These are phyloP conservation scores for Phytophthora fragariaefolia DNA, from an alignment of 352 stramenopile species.

Conservation along the genomic window DNA sequence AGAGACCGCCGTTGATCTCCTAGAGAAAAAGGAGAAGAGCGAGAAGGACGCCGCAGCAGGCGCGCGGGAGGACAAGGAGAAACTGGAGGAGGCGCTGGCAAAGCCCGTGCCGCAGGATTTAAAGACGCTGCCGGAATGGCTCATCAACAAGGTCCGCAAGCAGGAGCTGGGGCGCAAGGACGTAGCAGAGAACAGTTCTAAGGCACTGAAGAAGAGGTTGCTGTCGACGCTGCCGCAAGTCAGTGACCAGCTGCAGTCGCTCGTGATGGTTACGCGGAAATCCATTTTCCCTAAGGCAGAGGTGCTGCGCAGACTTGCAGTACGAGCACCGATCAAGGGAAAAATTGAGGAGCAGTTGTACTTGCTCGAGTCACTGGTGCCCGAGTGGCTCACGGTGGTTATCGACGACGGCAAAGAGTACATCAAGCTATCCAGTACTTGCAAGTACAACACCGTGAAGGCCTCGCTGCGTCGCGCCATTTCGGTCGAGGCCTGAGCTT, in stretches of 20 bases:
- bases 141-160: slow-evolving; percentile 76
- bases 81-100: slow-evolving; percentile 52
- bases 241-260: slow-evolving; percentile 79
- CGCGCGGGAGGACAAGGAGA: slow-evolving; percentile 25
- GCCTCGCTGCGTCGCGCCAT: slow-evolving; percentile 58
- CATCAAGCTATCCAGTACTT: slow-evolving; percentile 57
- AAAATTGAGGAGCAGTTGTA: slow-evolving; percentile 77
- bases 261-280: slow-evolving; percentile 71
- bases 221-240: slow-evolving; percentile 70
- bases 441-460: slow-evolving; percentile 81
- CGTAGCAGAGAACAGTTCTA: slow-evolving; percentile 48
- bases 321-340: slow-evolving; percentile 54
- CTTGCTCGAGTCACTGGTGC: slow-evolving; percentile 69
- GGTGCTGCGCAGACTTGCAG: slow-evolving; percentile 52
- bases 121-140: slow-evolving; percentile 74
- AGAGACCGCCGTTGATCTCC: slow-evolving; percentile 11
- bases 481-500: slow-evolving; percentile 26
- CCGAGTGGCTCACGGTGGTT: slow-evolving; percentile 79
- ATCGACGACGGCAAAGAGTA: slow-evolving; percentile 70
- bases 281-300: slow-evolving; percentile 58
- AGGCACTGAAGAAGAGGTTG: slow-evolving; percentile 51
- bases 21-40: slow-evolving; percentile 29
- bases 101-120: slow-evolving; percentile 74
- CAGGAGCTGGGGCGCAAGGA: slow-evolving; percentile 57
- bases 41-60: not conserved